A percentile compares a stretch with the other conserved stretches of the same genome.
phyloP scores from a whole-genome alignment of 2,329 filamentous ascomycete species.

The Ophiosphaerella korrae region DNA sequence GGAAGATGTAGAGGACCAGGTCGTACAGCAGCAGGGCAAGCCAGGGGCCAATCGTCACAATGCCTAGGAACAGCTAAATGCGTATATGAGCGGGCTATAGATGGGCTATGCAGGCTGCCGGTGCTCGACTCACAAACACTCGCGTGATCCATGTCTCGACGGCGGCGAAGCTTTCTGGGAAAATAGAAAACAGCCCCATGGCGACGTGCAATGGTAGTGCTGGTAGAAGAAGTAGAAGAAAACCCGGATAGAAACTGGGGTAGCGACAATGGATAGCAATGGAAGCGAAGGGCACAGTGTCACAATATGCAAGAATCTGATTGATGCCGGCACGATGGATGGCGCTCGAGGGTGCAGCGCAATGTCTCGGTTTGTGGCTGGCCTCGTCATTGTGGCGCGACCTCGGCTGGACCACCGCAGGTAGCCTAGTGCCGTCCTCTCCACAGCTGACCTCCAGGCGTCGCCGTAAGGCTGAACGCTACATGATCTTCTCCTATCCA shows the following conservation, averaged over 20 bases:
- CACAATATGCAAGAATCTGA: neutral
- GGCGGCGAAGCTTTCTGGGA: conserved; percentile 62
- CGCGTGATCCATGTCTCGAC: conserved; percentile 68
- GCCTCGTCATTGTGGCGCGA: conserved; percentile 2
- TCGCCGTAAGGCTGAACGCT: conserved; percentile 6
- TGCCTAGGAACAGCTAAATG: conserved; percentile 62
- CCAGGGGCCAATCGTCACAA: conserved; percentile 67
- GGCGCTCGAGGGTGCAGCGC: neutral
- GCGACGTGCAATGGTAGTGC: neutral
- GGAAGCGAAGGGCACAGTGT: neutral
- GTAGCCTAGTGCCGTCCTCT: conserved; percentile 7
- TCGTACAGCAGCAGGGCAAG: conserved; percentile 67
- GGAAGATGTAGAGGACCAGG: conserved; percentile 64
- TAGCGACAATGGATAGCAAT: neutral
- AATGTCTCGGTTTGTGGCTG: conserved; percentile 1
- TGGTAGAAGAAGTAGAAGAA: neutral
- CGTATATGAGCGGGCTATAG: conserved; percentile 21
- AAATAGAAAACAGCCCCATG: conserved; percentile 70
- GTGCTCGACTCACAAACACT: conserved; percentile 60
- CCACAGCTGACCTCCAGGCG: conserved; percentile 22
- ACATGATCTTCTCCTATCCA: conserved; percentile 1
- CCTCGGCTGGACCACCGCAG: neutral
- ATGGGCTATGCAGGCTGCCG: neutral
- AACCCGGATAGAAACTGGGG: neutral
- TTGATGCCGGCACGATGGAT: neutral